phyloP scores from a whole-genome alignment of 148 eudicot genomes.

The Linanthus parryae region DNA sequence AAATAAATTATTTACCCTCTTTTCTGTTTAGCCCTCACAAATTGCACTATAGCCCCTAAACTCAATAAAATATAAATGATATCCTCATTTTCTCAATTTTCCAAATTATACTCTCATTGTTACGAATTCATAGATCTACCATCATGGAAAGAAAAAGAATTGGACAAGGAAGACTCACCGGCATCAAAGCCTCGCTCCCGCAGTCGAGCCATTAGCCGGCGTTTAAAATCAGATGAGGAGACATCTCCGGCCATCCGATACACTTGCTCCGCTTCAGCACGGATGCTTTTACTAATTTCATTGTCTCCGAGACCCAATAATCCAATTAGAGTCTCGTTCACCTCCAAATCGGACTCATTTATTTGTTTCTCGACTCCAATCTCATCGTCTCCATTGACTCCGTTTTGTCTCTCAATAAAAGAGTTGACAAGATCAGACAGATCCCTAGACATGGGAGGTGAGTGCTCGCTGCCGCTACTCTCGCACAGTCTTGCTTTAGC shows the following conservation, averaged over 20 bases:
- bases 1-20: too few relatives aligned
- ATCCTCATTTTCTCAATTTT: too few relatives aligned
- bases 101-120: too few relatives aligned
- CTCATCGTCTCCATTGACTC: too few relatives aligned
- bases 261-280: conserved; percentile 26
- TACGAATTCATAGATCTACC: too few relatives aligned
- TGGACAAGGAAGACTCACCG: too few relatives aligned
- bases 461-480: conserved; percentile 71
- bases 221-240: conserved; percentile 31
- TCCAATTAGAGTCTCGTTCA: conserved; percentile 26
- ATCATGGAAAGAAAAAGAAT: too few relatives aligned
- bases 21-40: too few relatives aligned
- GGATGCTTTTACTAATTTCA: conserved; percentile 17
- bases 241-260: conserved; percentile 4
- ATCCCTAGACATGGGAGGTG: conserved; percentile 25
- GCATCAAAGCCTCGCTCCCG: conserved; percentile 62
- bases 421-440: conserved; percentile 69
- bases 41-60: too few relatives aligned
- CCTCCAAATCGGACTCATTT: conserved; percentile 18
- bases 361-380: background rate
- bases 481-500: conserved; percentile 28
- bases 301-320: conserved; percentile 26
- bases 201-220: conserved; percentile 44
- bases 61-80: too few relatives aligned
- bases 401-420: conserved; percentile 48